These are phyloP conservation scores for Candida glucosophila DNA, from an alignment of 1,139 yeast species.

Conservation along the genomic window DNA sequence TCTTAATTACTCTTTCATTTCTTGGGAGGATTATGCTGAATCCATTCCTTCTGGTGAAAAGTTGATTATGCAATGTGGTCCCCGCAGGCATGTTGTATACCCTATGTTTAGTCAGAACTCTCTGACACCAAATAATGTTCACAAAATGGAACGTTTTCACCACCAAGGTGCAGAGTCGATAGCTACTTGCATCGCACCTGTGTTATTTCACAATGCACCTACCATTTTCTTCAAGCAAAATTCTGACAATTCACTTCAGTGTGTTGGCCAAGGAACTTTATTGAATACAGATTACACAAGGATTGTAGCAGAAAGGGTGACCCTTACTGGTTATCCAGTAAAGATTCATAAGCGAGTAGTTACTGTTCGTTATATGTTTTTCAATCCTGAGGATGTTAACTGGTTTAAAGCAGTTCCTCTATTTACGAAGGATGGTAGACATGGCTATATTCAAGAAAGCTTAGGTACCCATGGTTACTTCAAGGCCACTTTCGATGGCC, in stretches of 20 bases:
- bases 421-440: slow-evolving; percentile 85
- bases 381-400: slow-evolving; percentile 79
- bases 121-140: slow-evolving; percentile 74
- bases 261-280: slow-evolving; percentile 87
- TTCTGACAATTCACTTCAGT: slow-evolving; percentile 42
- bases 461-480: slow-evolving; percentile 98
- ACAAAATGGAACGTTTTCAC: slow-evolving; percentile 75
- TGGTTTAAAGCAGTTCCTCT: slow-evolving; percentile 90
- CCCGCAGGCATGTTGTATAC: slow-evolving; percentile 75
- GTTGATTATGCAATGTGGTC: slow-evolving; percentile 85
- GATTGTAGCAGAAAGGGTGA: slow-evolving; percentile 77
- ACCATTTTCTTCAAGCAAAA: slow-evolving; percentile 55
- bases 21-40: slow-evolving; percentile 83
- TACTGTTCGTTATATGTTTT: slow-evolving; percentile 95
- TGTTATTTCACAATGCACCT: slow-evolving; percentile 74
- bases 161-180: slow-evolving; percentile 67
- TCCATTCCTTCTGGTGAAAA: slow-evolving; percentile 79
- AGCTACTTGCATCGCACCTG: slow-evolving; percentile 90
- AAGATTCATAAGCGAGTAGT: slow-evolving; percentile 90
- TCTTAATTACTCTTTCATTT: slow-evolving; percentile 70
- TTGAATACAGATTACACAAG: slow-evolving; percentile 80
- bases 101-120: slow-evolving; percentile 82
- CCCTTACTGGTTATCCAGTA: slow-evolving; percentile 90
- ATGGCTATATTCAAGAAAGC: slow-evolving; percentile 89
- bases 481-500: slow-evolving; percentile 92